Evolutionary conservation across 768 basidiomycete species (phyloP).

Genomic region (Rhodotorula toruloides): DNA sequence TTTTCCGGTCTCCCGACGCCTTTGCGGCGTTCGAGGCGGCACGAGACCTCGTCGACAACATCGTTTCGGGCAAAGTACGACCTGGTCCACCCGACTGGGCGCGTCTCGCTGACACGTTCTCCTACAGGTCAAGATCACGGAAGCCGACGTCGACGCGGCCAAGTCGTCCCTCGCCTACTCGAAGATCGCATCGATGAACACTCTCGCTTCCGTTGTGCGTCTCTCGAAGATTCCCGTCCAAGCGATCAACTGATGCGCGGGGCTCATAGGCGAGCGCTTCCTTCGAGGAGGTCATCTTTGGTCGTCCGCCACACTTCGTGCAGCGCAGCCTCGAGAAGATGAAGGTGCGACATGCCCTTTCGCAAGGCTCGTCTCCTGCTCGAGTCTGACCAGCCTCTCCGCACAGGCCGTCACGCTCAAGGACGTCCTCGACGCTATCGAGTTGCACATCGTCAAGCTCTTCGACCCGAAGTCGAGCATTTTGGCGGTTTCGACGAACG

Average conservation of each 20-base stretch:
- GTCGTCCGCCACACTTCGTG: slow-evolving; percentile 65
- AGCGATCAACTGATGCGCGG: too few relatives aligned
- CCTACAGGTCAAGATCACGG: slow-evolving; percentile 61
- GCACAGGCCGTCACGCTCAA: slow-evolving; percentile 62
- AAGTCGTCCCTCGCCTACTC: slow-evolving; percentile 82
- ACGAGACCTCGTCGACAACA: slow-evolving; percentile 64
- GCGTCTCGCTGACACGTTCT: neutral
- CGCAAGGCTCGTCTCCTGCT: neutral
- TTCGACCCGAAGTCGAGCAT: slow-evolving; percentile 70
- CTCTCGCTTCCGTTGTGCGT: slow-evolving; percentile 72
- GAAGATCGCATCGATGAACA: slow-evolving; percentile 71
- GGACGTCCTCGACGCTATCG: slow-evolving; percentile 65
- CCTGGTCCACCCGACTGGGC: neutral
- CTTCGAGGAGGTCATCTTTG: slow-evolving; percentile 78
- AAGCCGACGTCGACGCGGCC: slow-evolving; percentile 74
- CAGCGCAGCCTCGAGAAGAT: slow-evolving; percentile 66
- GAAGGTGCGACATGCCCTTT: slow-evolving; percentile 44
- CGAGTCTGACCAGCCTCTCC: neutral
- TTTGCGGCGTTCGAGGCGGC: slow-evolving; percentile 74
- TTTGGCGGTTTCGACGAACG: slow-evolving; percentile 73
- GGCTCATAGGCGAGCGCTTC: slow-evolving; percentile 70
- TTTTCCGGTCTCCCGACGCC: slow-evolving; percentile 23
- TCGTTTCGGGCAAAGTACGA: slow-evolving; percentile 69
- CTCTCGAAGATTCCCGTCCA: neutral
- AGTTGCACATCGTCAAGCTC: slow-evolving; percentile 72